Percentiles rank a stretch among this genome's conserved stretches.
Evolutionary conservation across 2,329 filamentous ascomycete species (phyloP).

Genomic region (Coleophoma cylindrospora): DNA sequence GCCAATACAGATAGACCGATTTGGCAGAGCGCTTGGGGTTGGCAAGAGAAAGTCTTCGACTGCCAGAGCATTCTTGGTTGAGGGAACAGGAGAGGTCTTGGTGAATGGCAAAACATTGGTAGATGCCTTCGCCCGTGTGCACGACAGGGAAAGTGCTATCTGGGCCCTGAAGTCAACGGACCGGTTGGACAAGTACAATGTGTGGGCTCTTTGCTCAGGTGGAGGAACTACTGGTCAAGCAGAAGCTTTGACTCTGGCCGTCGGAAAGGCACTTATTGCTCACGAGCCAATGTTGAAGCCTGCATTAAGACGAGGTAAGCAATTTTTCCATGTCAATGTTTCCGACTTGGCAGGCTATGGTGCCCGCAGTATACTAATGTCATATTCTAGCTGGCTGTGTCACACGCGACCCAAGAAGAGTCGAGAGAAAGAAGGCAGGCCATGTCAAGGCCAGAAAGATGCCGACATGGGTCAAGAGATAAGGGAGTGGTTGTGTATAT

Average conservation of each 20-base stretch:
- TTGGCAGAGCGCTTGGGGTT: constrained; percentile 73
- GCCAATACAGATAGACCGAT: constrained; percentile 64
- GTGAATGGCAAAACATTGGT: constrained; percentile 86
- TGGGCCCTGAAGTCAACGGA: constrained; percentile 84
- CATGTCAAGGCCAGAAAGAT: constrained; percentile 96
- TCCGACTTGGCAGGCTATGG: background rate
- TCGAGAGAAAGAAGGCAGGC: constrained; percentile 98
- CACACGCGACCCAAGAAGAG: constrained; percentile 82
- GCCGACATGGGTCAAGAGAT: constrained; percentile 90
- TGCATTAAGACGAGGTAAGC: constrained; percentile 80
- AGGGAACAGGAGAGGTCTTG: constrained; percentile 84
- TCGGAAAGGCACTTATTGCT: constrained; percentile 80
- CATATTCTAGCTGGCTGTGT: constrained; percentile 72
- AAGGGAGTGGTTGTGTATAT: constrained; percentile 21
- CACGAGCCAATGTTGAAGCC: constrained; percentile 93
- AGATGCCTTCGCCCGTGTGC: constrained; percentile 78
- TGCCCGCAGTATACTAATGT: too few relatives aligned
- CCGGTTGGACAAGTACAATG: constrained; percentile 92
- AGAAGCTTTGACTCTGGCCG: constrained; percentile 85
- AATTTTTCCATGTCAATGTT: background rate
- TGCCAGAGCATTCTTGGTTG: constrained; percentile 82
- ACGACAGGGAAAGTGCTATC: constrained; percentile 90
- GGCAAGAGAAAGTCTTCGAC: constrained; percentile 85
- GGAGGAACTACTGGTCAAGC: constrained; percentile 94
- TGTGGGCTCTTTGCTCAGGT: constrained; percentile 79